These are phyloP conservation scores for Eucalyptus marginata DNA, from an alignment of 345 rosid species.

Conservation along the genomic window DNA sequence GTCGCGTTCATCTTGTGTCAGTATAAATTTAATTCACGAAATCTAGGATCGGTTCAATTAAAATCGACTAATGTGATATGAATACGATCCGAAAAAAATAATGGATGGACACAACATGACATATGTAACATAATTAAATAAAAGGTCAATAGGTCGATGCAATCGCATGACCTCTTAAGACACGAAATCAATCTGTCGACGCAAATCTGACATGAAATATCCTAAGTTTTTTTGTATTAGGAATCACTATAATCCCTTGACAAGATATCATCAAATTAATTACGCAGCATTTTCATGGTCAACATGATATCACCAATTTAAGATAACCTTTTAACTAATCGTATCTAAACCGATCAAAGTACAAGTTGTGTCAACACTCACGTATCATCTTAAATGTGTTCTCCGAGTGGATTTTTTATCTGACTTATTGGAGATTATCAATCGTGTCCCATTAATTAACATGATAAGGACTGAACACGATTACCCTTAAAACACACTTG, in stretches of 20 bases:
- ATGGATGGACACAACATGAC: neutral
- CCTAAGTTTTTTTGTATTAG: neutral
- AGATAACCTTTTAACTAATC: neutral
- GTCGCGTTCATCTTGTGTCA: neutral
- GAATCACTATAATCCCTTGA: neutral
- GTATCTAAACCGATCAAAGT: neutral
- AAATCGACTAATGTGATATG: neutral
- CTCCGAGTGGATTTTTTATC: neutral
- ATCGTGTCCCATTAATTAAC: neutral
- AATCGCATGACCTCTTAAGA: neutral
- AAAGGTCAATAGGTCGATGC: accelerated
- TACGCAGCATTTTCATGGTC: neutral
- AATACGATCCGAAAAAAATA: neutral
- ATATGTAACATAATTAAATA: neutral
- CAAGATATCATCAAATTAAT: neutral
- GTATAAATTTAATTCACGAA: neutral
- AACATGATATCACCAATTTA: neutral
- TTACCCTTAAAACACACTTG: neutral
- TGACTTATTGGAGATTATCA: neutral
- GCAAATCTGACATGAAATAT: neutral
- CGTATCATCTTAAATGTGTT: neutral
- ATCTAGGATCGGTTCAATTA: neutral
- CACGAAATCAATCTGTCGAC: accelerated
- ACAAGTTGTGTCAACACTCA: neutral
- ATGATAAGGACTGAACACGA: neutral